Base-by-base conservation (phyloP, 2,329 filamentous ascomycete species). In the Trichoderma arundinaceum region DNA sequence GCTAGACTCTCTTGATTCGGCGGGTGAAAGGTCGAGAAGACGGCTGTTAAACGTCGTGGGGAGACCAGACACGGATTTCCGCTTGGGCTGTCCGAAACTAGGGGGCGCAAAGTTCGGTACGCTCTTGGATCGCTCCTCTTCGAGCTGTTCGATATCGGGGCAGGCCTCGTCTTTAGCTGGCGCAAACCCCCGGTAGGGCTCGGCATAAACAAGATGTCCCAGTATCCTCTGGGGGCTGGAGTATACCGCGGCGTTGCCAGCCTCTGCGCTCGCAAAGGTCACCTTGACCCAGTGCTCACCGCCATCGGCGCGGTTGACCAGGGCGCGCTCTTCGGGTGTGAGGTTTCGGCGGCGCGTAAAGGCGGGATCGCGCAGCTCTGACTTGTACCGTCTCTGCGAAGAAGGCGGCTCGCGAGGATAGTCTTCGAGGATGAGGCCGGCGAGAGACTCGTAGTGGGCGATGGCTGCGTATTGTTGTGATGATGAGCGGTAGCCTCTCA, bases 241-340 rank as follows among this genome's bases (percentile, higher is more conserved):
- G 73, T 85, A 90, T 48, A 89, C 79, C 22, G 91, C 91, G 10
- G 86, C 82, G 66, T 91, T 89, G 19, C 90, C 91, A 1, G 90
- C 88, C 70, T 90, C 85, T 56, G 84, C 83, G 48, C 88, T 91
- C 77, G 92, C 91, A 72, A 92, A 94, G 0, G 91, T 94, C 64
- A 94, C 83, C 76, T 93, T 93, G 72, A 97, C 92, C 94, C 94
- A 98, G 81, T 97, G 92, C 71, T 91, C 86, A 49, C 94, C 94
- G 57, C 92, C 91, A 52, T 90, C 90, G 68, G 92, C 93, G 68
- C 85, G 86, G 77, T 94, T 92, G 73, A 94, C 92, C 76, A 94
- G 90, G 61, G 85, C 83, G 64, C 93, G 87, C 72, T 96, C 92
- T 43, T 90, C 89, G 17, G 85, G 79, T 1, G 89, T 90, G 60